Evolutionary conservation across 176 grass and related monocot genomes (phyloP).

Genomic region (Oryza punctata): DNA sequence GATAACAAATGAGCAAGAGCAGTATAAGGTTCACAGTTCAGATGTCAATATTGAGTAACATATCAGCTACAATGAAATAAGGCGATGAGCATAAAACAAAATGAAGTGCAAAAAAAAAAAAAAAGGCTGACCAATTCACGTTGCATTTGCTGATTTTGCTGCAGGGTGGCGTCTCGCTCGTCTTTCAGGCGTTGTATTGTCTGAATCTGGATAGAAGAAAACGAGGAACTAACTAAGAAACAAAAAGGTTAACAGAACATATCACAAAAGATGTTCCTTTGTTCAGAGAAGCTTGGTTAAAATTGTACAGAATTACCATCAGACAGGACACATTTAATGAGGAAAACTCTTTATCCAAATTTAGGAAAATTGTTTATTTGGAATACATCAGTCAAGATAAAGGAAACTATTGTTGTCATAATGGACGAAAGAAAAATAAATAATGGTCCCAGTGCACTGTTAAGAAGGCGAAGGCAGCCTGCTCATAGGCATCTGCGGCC

Average conservation of each 20-base stretch:
- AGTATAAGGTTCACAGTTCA: not conserved
- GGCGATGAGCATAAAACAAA: not conserved
- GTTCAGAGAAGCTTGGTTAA: no score
- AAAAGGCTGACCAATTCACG: slow-evolving; percentile 65
- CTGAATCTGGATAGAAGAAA: slow-evolving; percentile 60
- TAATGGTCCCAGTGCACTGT: slow-evolving; percentile 30
- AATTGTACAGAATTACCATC: no score
- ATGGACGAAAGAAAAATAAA: not conserved
- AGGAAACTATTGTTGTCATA: no score
- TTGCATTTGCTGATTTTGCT: slow-evolving; percentile 91
- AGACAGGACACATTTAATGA: slow-evolving; percentile 7
- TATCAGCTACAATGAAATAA: slow-evolving; percentile 15
- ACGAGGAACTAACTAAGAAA: slow-evolving; percentile 19
- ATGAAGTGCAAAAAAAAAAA: slow-evolving; percentile 13
- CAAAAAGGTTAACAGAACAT: slow-evolving; percentile 11
- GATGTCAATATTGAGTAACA: slow-evolving; percentile 10
- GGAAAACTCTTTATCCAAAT: not conserved
- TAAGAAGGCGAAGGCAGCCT: slow-evolving; percentile 33
- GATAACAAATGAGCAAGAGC: slow-evolving; percentile 9
- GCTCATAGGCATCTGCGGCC: not conserved
- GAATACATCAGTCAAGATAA: not conserved
- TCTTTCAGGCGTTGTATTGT: slow-evolving; percentile 79
- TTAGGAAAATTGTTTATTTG: not conserved
- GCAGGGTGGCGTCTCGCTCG: slow-evolving; percentile 76
- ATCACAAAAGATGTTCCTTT: not conserved